Percentiles rank a stretch among this genome's conserved stretches.
phyloP scores from a whole-genome alignment of 345 rosid species.

The Euphorbia tirucalli region DNA sequence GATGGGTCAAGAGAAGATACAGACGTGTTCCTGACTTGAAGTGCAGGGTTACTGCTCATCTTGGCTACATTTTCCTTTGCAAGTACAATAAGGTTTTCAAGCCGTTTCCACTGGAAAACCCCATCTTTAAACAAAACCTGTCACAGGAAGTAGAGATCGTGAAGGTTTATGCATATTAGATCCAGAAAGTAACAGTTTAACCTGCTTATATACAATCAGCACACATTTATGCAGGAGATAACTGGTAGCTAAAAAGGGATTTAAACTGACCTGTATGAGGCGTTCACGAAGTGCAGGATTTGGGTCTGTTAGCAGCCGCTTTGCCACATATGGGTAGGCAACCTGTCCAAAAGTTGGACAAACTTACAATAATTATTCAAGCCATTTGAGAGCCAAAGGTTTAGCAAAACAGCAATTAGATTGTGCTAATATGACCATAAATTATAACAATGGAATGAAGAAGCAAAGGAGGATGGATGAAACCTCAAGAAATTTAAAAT shows the following conservation, averaged over 20 bases:
- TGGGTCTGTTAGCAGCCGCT: constrained; percentile 94
- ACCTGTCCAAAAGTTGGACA: constrained; percentile 46
- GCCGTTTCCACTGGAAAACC: constrained; percentile 90
- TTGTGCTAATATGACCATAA: not conserved
- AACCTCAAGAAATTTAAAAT: constrained; percentile 98
- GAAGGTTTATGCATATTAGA: constrained; percentile 4
- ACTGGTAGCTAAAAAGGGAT: not conserved
- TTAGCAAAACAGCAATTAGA: not conserved
- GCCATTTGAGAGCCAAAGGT: not conserved
- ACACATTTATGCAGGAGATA: not conserved
- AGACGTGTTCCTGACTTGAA: constrained; percentile 51
- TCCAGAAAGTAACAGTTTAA: too few species aligned
- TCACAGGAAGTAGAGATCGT: constrained; percentile 9
- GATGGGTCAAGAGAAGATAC: constrained; percentile 23
- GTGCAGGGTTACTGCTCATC: constrained; percentile 91
- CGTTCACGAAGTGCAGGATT: constrained; percentile 97
- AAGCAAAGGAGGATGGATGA: constrained; percentile 12
- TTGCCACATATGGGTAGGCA: constrained; percentile 96
- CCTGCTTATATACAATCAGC: too few species aligned
- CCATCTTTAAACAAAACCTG: constrained; percentile 91
- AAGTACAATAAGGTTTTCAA: constrained; percentile 82
- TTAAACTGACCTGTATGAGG: constrained; percentile 71
- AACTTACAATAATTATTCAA: not conserved
- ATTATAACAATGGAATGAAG: not conserved
- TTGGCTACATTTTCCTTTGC: constrained; percentile 92